These are phyloP conservation scores for Leccinellum albellum DNA, from an alignment of 768 basidiomycete species.

Conservation along the genomic window DNA sequence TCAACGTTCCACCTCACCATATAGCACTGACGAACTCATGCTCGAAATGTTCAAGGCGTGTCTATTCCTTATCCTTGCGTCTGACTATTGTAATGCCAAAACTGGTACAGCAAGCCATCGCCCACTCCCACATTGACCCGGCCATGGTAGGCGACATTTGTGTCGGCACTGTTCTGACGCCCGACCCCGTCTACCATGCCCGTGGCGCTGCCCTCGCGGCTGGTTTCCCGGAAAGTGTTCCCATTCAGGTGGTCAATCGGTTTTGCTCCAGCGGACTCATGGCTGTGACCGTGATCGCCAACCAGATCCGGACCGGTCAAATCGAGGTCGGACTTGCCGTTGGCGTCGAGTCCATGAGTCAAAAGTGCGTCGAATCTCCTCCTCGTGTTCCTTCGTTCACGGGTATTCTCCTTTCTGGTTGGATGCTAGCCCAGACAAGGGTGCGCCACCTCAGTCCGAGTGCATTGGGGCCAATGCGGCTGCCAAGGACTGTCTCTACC, in stretches of 20 bases:
- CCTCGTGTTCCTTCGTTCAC: not conserved
- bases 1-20: conserved; percentile 10
- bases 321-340: conserved; percentile 77
- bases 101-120: conserved; percentile 50
- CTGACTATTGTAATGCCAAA: not conserved
- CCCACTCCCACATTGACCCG: conserved; percentile 58
- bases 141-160: conserved; percentile 70
- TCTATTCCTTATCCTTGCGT: not conserved
- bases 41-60: conserved; percentile 75
- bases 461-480: conserved; percentile 51
- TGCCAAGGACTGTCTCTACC: conserved; percentile 59
- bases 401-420: not conserved
- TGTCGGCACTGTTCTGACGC: conserved; percentile 72
- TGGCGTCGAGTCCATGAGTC: conserved; percentile 86
- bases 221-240: conserved; percentile 74
- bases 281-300: conserved; percentile 73
- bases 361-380: conserved; percentile 45
- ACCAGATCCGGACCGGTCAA: conserved; percentile 73
- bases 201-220: conserved; percentile 74
- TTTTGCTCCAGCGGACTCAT: conserved; percentile 87
- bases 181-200: conserved; percentile 64
- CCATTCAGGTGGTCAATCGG: conserved; percentile 70
- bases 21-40: conserved; percentile 74
- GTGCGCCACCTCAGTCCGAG: conserved; percentile 59
- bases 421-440: conserved; percentile 54